Base-by-base conservation (phyloP, 257 asterid genomes). In the Catharanthus roseus region DNA sequence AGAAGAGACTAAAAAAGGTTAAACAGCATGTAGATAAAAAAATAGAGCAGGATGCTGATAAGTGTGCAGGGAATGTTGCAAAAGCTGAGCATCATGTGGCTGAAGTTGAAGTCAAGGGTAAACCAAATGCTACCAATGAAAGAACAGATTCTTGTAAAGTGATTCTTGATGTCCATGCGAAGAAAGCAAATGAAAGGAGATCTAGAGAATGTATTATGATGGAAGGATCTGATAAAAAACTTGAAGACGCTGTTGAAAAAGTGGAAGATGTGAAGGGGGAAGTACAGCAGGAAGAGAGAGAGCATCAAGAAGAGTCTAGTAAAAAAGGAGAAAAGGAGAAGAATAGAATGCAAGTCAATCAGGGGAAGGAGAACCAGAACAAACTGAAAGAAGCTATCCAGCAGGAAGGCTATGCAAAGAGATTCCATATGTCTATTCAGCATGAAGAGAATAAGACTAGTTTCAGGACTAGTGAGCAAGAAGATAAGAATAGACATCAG, bases 161-260 rank as follows among this genome's bases (percentile, higher is more conserved):
- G 34, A 55, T 19, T 23, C 33, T 33, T 67, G 77, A 77, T 80
- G 68, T 80, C 74, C 79, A 69, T 77, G 69, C 72, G 39, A 70
- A 39, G 41, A 61, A 81, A 66, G 75, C 72, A 71, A 67, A 62
- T 77, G 73, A 77, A 75, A 75, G 53, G 71, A 82, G 70, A 74
- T 68, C 45, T 33, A 65, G 66, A 38, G 76, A 50, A 58, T 70
- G 69, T 72, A 72, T 77, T 67, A 67, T 47, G 74, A 54, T 63
- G 64, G 83, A 80, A 63, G 83, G 80, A 56, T 73, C 64, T 74
- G 86, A 78, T 68, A 74, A 78, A 65, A 78, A 76, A 44, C 78
- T 45, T 58, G 61, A 75, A 41, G 78, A 72, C 64, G 74, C 63
- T 72, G 72, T 70, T 73, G 83, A 82, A 61, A 66, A 62, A 65